phyloP scores from a whole-genome alignment of 805 yeast species.

The Candida jianshihensis region DNA sequence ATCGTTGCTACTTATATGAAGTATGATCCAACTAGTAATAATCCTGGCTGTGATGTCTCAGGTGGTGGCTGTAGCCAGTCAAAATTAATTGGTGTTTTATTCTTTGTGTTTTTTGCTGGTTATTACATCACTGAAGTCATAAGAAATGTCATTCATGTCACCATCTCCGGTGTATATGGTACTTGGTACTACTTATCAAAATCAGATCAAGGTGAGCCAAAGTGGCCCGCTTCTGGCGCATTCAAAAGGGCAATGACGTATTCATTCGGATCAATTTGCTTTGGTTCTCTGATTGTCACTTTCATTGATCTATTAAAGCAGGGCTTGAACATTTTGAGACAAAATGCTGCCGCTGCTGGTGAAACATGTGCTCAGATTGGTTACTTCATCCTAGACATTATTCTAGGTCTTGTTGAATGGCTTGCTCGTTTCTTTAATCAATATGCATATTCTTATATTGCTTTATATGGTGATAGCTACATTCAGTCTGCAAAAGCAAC shows the following conservation, averaged over 20 bases:
- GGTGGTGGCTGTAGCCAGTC: slow-evolving; percentile 52
- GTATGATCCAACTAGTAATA: slow-evolving; percentile 49
- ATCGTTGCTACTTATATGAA: slow-evolving; percentile 75
- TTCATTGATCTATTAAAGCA: slow-evolving; percentile 62
- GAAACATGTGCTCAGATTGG: slow-evolving; percentile 47
- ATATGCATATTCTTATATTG: slow-evolving; percentile 82
- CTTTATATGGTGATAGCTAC: slow-evolving; percentile 79
- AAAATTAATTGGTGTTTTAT: slow-evolving; percentile 61
- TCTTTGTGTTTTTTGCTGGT: slow-evolving; percentile 76
- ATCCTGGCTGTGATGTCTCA: slow-evolving; percentile 43
- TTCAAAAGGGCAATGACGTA: slow-evolving; percentile 74
- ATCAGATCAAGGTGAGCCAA: slow-evolving; percentile 74
- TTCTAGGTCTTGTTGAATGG: slow-evolving; percentile 70
- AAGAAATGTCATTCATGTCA: slow-evolving; percentile 71
- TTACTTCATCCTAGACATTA: slow-evolving; percentile 46
- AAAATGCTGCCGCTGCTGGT: slow-evolving; percentile 44
- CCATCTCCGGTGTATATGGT: slow-evolving; percentile 80
- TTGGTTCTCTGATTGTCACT: slow-evolving; percentile 72
- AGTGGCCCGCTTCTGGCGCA: slow-evolving; percentile 73
- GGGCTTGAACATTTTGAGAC: slow-evolving; percentile 43
- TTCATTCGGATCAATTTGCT: slow-evolving; percentile 86
- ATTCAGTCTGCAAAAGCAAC: slow-evolving; percentile 74
- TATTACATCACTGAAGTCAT: slow-evolving; percentile 78
- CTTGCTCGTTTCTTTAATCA: slow-evolving; percentile 79
- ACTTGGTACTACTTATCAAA: slow-evolving; percentile 82